Evolutionary conservation across 768 basidiomycete genomes (phyloP), one percentile per base, ranked within the genome.

Genomic region (Tephrocybe sp.): DNA sequence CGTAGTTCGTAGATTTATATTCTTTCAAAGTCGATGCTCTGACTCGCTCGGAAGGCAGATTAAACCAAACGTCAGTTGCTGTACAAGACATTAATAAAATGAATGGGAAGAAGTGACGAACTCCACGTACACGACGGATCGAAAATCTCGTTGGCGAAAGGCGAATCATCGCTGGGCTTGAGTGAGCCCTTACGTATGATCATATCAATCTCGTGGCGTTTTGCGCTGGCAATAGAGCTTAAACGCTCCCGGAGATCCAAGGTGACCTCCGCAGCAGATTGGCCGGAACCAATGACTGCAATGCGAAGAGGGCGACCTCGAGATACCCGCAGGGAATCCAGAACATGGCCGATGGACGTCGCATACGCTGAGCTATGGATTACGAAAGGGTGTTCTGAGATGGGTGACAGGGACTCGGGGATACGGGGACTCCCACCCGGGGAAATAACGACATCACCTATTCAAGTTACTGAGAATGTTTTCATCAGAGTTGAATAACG

Each of bases 121-220:
- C n/a, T 3, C 23, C 11, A 63, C 74, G 50, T 55, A 75, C 74
- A 57, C 13, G 62, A 68, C 21, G 79, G 78, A 55, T 79, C 76
- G 53, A 80, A 81, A 5, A 79, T 73, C 53, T 78, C 77, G 60
- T 81, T 80, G 36, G 74, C 68, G 53, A 79, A 81, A 1, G 75
- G 75, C 1, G 75, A 72, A 49, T 77, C 76, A 49, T 81, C 79
- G 39, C 76, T 76, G 7, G 76, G 76, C 47, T 74, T 77, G 38
- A 80, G 57, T 0, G 73, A 70, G 12, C 76, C 77, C 55, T 74
- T 72, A 13, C 77, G 74, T 52, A 81, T 71, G 48, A 81, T 69
- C 60, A 80, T 71, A 43, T 80, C 73, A 38, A 80, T 56, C 40
- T 66, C 62, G 50, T 79, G 77, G 13, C n/a, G 16, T 18, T 56